Conservation (phyloP, 306 rosid genomes). For the Herpetospermum pedunculosum region DNA sequence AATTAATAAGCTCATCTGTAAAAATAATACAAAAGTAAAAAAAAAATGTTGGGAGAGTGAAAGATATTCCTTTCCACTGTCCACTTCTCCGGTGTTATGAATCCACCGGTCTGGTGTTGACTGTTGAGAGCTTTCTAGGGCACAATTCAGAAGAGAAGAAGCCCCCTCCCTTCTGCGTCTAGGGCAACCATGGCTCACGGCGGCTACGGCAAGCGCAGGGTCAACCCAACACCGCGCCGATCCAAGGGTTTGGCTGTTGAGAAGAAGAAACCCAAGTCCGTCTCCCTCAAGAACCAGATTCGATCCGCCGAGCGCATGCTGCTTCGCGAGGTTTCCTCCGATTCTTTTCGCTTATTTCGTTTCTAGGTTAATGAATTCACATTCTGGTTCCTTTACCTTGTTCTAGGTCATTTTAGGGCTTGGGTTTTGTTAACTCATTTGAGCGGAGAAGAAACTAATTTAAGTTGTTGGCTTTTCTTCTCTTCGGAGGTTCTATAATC, state of each 20-base stretch:
- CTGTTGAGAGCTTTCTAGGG: not conserved
- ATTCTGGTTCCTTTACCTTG: not conserved
- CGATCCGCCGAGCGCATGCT: conserved; percentile 90
- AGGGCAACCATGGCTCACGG: conserved; percentile 71
- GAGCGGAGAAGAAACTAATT: not conserved
- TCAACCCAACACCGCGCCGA: conserved; percentile 57
- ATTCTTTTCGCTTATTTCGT: not conserved
- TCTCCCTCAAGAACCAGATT: conserved; percentile 88
- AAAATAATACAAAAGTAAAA: not conserved
- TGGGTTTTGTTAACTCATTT: not conserved
- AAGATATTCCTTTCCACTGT: not conserved
- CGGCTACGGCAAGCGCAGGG: conserved; percentile 79
- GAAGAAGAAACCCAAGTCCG: conserved; percentile 73
- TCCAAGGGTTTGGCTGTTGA: conserved; percentile 46
- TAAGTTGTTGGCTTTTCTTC: not conserved
- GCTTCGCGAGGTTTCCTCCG: conserved; percentile 58
- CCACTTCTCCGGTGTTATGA: conserved; percentile 2
- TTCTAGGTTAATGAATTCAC: not conserved
- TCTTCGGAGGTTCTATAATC: not conserved
- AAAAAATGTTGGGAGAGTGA: not conserved
- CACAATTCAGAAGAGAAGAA: no score
- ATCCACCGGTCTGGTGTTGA: not conserved
- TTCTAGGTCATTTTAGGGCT: not conserved
- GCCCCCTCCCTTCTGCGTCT: not conserved
- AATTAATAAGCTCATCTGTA: not conserved